A percentile compares a stretch with the other conserved stretches of the same genome.
Conservation (phyloP, 1,139 yeast genomes). For the Saccharomyces hybrid region DNA sequence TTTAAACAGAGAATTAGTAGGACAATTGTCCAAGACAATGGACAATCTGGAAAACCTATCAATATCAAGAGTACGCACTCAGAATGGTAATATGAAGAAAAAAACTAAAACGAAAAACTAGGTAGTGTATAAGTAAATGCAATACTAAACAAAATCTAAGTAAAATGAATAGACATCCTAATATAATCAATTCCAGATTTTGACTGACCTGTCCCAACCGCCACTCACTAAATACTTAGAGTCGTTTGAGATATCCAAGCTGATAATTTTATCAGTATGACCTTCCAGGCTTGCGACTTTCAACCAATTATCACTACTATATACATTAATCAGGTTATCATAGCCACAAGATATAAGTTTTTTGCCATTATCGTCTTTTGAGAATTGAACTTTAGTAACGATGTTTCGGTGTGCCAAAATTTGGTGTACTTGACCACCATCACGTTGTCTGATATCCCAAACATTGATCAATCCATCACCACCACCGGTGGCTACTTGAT, state of each 20-base stretch:
- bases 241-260: conserved; percentile 49
- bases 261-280: conserved; percentile 65
- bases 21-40: conserved; percentile 13
- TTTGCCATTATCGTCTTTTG: conserved; percentile 38
- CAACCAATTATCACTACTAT: conserved; percentile 73
- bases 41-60: conserved; percentile 19
- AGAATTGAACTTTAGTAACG: conserved; percentile 60
- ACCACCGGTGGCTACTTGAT: conserved; percentile 71
- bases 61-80: conserved; percentile 20
- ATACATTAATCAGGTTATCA: conserved; percentile 57
- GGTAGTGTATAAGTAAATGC: conserved; percentile 2
- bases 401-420: conserved; percentile 74
- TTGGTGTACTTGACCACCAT: conserved; percentile 36
- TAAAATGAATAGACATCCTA: not conserved
- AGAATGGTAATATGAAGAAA: not conserved
- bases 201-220: conserved; percentile 80
- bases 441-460: conserved; percentile 69
- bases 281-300: conserved; percentile 49
- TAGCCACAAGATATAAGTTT: conserved; percentile 58
- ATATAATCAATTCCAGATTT: conserved; percentile 41
- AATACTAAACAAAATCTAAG: not conserved
- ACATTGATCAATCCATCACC: conserved; percentile 75
- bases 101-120: conserved; percentile 8
- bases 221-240: conserved; percentile 47
- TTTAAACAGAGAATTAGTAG: conserved; percentile 10